These are phyloP conservation scores for Pseudocercospora ulei DNA, from an alignment of 2,329 filamentous ascomycete species.

Conservation along the genomic window DNA sequence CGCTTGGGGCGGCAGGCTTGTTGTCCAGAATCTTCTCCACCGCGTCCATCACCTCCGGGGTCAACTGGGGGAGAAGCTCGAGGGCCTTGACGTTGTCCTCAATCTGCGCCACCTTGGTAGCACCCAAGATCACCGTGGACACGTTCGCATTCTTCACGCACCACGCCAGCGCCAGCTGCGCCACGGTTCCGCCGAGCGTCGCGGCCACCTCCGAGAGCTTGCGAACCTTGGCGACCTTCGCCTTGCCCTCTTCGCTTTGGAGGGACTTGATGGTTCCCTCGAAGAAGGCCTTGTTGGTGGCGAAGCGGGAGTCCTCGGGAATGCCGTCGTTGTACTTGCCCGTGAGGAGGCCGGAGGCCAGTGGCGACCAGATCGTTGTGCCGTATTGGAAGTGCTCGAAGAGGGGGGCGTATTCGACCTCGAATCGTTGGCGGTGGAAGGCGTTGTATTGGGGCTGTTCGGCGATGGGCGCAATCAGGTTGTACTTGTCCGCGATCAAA, in stretches of 20 bases:
- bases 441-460: slow-evolving; percentile 53
- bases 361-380: slow-evolving; percentile 49
- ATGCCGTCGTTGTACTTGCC: slow-evolving; percentile 58
- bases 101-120: slow-evolving; percentile 43
- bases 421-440: slow-evolving; percentile 53
- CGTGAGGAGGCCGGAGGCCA: slow-evolving; percentile 50
- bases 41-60: slow-evolving; percentile 36
- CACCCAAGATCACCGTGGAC: slow-evolving; percentile 47
- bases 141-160: slow-evolving; percentile 50
- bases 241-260: slow-evolving; percentile 43
- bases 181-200: slow-evolving; percentile 41
- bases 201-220: slow-evolving; percentile 45
- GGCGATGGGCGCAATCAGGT: slow-evolving; percentile 49
- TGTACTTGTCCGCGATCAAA: slow-evolving; percentile 47
- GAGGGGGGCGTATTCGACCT: slow-evolving; percentile 51
- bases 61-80: slow-evolving; percentile 36
- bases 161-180: slow-evolving; percentile 52
- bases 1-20: slow-evolving; percentile 32
- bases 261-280: slow-evolving; percentile 47
- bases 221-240: slow-evolving; percentile 51
- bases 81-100: slow-evolving; percentile 44
- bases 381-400: slow-evolving; percentile 51
- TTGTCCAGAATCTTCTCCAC: slow-evolving; percentile 41
- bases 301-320: slow-evolving; percentile 52
- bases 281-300: slow-evolving; percentile 50